Base-by-base conservation (phyloP, 2,329 filamentous ascomycete genomes). In the Cyanodermella asteris region DNA sequence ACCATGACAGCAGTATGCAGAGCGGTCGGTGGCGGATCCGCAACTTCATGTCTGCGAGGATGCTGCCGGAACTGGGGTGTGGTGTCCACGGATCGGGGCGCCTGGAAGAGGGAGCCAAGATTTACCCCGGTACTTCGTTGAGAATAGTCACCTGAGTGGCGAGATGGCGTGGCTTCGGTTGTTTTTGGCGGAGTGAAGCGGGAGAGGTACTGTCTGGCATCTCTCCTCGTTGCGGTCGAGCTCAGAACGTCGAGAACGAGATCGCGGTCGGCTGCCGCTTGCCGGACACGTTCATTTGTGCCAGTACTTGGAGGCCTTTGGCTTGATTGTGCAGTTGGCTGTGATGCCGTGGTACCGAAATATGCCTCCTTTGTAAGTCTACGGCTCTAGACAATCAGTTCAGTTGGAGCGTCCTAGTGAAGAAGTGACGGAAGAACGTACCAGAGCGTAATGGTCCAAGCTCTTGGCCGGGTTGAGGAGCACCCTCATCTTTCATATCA, bases 151-250 rank as follows among this genome's bases (percentile, higher is more conserved):
- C 36, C 30, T 25, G 35, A 34, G 37, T 33, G 38, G 12, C 39
- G 48, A 30, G 37, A 38, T 24, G 34, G 33, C 27, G 40, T 45
- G 34, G 40, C 45, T 36, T 44, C 38, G n/a, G 36, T n/a, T n/a
- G n/a, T n/a, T 11, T 36, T 40, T 26, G 43, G 32, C 6, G 52
- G 50, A 24, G 67, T 71, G 45, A 93, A 91, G 32, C 80, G 82
- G 37, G 87, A 74, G 10, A 97, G 61, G 43, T 93, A 97, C 18
- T 77, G 71, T 47, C 76, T 82, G 23, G 82, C 81, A 52, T 97
- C 87, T 38, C 87, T 70, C 49, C 82, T 91, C 0, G 84, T 93
- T 5, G 82, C 76, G 7, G 81, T 80, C 11, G 82, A 80, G 40
- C 77, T 78, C 16, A 97, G 58, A 4, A 94, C 65, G 10, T 80